Evolutionary conservation across 371 early-diverging fungal genomes (phyloP).

Genomic region (Actinomortierella wolfii): DNA sequence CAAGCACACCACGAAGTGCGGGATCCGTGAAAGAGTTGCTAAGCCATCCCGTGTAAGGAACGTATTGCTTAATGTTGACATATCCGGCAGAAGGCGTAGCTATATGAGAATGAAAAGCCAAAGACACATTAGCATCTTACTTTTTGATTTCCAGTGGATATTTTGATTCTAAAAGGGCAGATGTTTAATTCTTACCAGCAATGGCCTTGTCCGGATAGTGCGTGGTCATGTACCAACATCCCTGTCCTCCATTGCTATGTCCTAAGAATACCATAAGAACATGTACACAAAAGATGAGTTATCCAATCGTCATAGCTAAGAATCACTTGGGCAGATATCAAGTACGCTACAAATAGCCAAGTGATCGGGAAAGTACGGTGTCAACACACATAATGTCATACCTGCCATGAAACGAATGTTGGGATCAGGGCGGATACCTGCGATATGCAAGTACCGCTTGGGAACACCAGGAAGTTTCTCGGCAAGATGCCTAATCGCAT

Average conservation of each 20-base stretch:
- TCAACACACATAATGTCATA: constrained; percentile 7
- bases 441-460: constrained; percentile 1
- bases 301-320: not conserved
- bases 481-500: constrained; percentile 41
- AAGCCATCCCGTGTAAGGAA: constrained; percentile 64
- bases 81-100: constrained; percentile 74
- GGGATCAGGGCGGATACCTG: constrained; percentile 29
- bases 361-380: constrained; percentile 14
- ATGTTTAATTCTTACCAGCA: constrained; percentile 51
- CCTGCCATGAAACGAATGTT: constrained; percentile 39
- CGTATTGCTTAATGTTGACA: constrained; percentile 71
- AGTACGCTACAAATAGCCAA: no score
- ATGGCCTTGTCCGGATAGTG: constrained; percentile 72
- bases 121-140: no score
- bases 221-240: constrained; percentile 70
- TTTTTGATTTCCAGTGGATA: not conserved
- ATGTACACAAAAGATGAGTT: not conserved
- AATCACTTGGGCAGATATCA: no score
- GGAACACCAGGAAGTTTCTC: constrained; percentile 32
- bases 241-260: constrained; percentile 80
- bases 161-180: constrained; percentile 2
- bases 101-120: constrained; percentile 12
- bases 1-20: constrained; percentile 64
- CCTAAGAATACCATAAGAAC: constrained; percentile 41
- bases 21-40: constrained; percentile 67